These are phyloP conservation scores for Cryphonectria carpinicola DNA, from an alignment of 2,329 filamentous ascomycete genomes.

Conservation along the genomic window DNA sequence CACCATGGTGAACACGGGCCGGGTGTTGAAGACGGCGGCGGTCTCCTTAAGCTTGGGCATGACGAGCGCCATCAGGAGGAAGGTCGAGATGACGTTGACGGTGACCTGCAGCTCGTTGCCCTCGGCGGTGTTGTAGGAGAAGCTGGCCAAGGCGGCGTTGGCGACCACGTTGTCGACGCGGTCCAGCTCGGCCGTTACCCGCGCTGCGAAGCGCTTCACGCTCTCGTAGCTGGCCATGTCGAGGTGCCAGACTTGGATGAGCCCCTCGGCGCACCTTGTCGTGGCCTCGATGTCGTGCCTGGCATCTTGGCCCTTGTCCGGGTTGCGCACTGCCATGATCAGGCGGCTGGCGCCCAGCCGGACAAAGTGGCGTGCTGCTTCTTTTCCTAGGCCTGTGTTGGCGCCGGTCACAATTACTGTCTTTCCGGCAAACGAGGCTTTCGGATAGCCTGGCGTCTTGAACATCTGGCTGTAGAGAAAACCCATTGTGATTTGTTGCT, in stretches of 20 bases:
- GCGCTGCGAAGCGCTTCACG: conserved; percentile 12
- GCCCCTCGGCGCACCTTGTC: background rate
- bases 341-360: conserved; percentile 28
- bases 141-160: conserved; percentile 24
- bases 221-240: conserved; percentile 17
- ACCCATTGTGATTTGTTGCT: conserved; percentile 9
- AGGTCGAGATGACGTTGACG: conserved; percentile 39
- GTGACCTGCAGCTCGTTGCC: conserved; percentile 28
- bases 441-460: conserved; percentile 25
- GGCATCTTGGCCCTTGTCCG: conserved; percentile 29
- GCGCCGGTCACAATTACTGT: conserved; percentile 14
- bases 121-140: conserved; percentile 5
- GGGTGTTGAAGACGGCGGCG: conserved; percentile 22
- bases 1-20: conserved; percentile 31
- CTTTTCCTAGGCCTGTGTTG: conserved; percentile 17
- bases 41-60: conserved; percentile 38
- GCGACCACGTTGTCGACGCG: conserved; percentile 26
- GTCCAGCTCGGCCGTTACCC: conserved; percentile 12
- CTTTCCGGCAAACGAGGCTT: conserved; percentile 16
- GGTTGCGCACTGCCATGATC: conserved; percentile 30
- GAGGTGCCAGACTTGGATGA: conserved; percentile 21
- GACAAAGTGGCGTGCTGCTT: conserved; percentile 17
- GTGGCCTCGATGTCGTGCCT: conserved; percentile 16
- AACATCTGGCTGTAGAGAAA: conserved; percentile 26
- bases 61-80: conserved; percentile 37